phyloP scores from a whole-genome alignment of 2,329 filamentous ascomycete genomes.

The Dothideomycetes sp. region DNA sequence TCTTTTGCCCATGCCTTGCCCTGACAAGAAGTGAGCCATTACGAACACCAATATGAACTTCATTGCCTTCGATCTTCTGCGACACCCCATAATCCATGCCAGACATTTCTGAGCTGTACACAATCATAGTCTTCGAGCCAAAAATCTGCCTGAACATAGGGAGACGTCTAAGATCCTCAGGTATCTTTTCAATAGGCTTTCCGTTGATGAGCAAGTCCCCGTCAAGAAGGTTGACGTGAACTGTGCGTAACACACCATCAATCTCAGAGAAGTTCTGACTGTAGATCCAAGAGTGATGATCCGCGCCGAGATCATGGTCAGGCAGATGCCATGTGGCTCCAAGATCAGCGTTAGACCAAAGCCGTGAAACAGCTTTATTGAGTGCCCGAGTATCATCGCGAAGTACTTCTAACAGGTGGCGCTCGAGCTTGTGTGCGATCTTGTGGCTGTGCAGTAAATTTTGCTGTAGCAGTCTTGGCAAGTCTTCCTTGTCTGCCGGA shows the following conservation, averaged over 20 bases:
- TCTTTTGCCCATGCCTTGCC: constrained; percentile 22
- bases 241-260: constrained; percentile 19
- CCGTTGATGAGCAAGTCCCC: constrained; percentile 44
- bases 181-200: constrained; percentile 43
- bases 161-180: constrained; percentile 40
- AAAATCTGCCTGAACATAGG: constrained; percentile 43
- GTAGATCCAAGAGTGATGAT: not conserved
- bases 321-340: not conserved
- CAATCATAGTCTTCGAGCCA: constrained; percentile 42
- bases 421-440: constrained; percentile 26
- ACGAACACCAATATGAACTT: constrained; percentile 48
- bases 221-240: constrained; percentile 39
- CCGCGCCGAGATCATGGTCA: not conserved
- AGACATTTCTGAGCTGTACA: constrained; percentile 40
- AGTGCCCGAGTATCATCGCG: not conserved
- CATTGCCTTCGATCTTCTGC: constrained; percentile 28
- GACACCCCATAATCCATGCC: constrained; percentile 47
- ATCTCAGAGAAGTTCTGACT: not conserved
- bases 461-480: constrained; percentile 29
- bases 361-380: not conserved
- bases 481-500: constrained; percentile 29
- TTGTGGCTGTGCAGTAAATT: constrained; percentile 42
- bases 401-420: not conserved
- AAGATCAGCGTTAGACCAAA: not conserved
- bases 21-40: constrained; percentile 35